phyloP scores from a whole-genome alignment of 495 filamentous ascomycete species.

The Podospora pseudocomata region DNA sequence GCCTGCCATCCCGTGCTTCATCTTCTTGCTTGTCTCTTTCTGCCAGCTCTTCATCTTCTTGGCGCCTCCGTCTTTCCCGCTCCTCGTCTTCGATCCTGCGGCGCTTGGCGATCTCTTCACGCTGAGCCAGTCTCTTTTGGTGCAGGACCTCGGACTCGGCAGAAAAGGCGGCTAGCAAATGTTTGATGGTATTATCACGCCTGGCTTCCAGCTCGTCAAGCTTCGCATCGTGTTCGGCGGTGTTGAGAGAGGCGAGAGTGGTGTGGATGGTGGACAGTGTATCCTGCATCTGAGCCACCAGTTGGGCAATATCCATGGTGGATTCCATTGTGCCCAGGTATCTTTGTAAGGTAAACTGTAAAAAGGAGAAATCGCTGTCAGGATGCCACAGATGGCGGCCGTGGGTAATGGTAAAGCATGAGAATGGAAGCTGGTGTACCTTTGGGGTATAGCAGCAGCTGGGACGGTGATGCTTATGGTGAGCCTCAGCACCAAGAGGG shows the following conservation, averaged over 20 bases:
- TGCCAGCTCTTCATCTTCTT: constrained; percentile 33
- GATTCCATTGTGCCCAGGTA: neutral
- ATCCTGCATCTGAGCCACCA: constrained; percentile 37
- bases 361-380: neutral
- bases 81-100: constrained; percentile 37
- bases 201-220: constrained; percentile 33
- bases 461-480: neutral
- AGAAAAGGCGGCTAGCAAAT: constrained; percentile 24
- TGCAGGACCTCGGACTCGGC: constrained; percentile 23
- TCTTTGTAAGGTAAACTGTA: neutral
- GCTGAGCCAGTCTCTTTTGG: constrained; percentile 21
- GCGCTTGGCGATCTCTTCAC: constrained; percentile 27
- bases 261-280: constrained; percentile 33
- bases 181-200: constrained; percentile 27
- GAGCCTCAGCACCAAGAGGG: no score
- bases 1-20: constrained; percentile 18
- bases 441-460: neutral
- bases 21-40: constrained; percentile 24
- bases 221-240: constrained; percentile 25
- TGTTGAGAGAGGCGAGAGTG: constrained; percentile 29
- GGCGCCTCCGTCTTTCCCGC: constrained; percentile 23
- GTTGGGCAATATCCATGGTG: constrained; percentile 30
- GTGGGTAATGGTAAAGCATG: neutral
- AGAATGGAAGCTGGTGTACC: neutral
- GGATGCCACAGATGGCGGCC: neutral